A percentile compares a stretch with the other conserved stretches of the same genome.
Evolutionary conservation across 2,329 filamentous ascomycete genomes (phyloP).

Genomic region (Atkinsonella hypoxylon): DNA sequence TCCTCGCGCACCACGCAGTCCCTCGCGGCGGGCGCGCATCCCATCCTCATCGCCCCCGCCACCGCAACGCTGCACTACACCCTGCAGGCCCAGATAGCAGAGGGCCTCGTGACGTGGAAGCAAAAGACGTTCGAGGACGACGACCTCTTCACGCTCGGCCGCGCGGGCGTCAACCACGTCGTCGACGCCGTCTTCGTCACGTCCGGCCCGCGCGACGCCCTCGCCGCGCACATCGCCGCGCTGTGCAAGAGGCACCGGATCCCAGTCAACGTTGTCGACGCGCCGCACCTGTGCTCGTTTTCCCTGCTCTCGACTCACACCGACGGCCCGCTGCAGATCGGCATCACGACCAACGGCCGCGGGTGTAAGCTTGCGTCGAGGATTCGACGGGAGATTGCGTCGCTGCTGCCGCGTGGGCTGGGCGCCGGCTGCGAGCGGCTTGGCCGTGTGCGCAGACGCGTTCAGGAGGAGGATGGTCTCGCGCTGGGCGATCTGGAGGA

Average conservation of each 20-base stretch:
- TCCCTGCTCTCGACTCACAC: slow-evolving; percentile 78
- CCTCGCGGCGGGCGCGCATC: slow-evolving; percentile 67
- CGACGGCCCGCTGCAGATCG: slow-evolving; percentile 86
- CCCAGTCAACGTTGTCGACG: slow-evolving; percentile 85
- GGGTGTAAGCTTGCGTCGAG: slow-evolving; percentile 89
- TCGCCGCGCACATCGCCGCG: slow-evolving; percentile 52
- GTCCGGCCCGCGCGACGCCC: slow-evolving; percentile 31
- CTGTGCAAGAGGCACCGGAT: slow-evolving; percentile 72
- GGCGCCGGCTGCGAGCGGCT: slow-evolving; percentile 67
- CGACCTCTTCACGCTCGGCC: slow-evolving; percentile 66
- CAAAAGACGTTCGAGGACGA: slow-evolving; percentile 54
- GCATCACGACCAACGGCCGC: slow-evolving; percentile 87
- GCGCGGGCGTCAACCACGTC: slow-evolving; percentile 61
- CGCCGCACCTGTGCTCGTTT: slow-evolving; percentile 78
- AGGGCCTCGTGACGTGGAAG: slow-evolving; percentile 54
- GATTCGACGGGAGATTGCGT: slow-evolving; percentile 77
- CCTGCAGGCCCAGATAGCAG: slow-evolving; percentile 52
- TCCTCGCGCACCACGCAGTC: slow-evolving; percentile 70
- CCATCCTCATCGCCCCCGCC: slow-evolving; percentile 65
- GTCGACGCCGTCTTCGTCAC: slow-evolving; percentile 94
- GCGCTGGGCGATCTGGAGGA: slow-evolving; percentile 37
- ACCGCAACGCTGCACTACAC: slow-evolving; percentile 45
- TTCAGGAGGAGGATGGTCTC: slow-evolving; percentile 58
- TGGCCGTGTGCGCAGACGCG: slow-evolving; percentile 57
- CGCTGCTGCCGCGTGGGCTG: slow-evolving; percentile 62